Conservation (phyloP, 2,329 filamentous ascomycete genomes). For the Colletotrichum sp. region DNA sequence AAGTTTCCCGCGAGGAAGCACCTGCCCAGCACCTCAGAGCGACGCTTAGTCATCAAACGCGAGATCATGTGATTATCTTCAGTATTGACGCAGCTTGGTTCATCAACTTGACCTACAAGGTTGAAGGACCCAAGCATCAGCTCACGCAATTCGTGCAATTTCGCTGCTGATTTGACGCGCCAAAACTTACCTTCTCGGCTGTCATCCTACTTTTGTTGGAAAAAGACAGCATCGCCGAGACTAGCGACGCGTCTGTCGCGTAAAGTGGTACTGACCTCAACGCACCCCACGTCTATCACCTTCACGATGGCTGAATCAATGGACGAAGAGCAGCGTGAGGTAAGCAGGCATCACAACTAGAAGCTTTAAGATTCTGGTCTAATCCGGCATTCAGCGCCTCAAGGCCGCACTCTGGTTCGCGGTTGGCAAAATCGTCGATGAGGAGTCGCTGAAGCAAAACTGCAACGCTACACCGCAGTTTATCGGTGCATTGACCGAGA, state of each 20-base stretch:
- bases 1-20: not conserved
- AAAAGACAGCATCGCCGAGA: not conserved
- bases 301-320: constrained; percentile 36
- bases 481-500: constrained; percentile 83
- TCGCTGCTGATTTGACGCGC: not conserved
- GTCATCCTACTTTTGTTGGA: fast-evolving
- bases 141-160: not conserved
- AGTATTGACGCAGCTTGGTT: not conserved
- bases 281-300: not conserved
- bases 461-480: constrained; percentile 92
- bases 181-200: not conserved
- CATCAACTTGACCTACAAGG: not conserved
- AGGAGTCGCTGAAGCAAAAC: constrained; percentile 74
- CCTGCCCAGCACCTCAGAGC: not conserved
- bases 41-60: not conserved
- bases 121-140: not conserved
- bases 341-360: constrained; percentile 3
- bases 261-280: constrained; percentile 4
- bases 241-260: constrained; percentile 15
- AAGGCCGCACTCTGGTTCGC: constrained; percentile 87
- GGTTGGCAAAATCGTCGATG: constrained; percentile 87
- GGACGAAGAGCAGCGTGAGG: constrained; percentile 40
- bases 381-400: constrained; percentile 62
- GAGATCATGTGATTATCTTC: constrained; percentile 11
- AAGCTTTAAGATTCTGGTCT: not conserved